A percentile compares a stretch with the other conserved stretches of the same genome.
phyloP scores from a whole-genome alignment of 345 rosid genomes.

The Euphorbia pulcherrima region DNA sequence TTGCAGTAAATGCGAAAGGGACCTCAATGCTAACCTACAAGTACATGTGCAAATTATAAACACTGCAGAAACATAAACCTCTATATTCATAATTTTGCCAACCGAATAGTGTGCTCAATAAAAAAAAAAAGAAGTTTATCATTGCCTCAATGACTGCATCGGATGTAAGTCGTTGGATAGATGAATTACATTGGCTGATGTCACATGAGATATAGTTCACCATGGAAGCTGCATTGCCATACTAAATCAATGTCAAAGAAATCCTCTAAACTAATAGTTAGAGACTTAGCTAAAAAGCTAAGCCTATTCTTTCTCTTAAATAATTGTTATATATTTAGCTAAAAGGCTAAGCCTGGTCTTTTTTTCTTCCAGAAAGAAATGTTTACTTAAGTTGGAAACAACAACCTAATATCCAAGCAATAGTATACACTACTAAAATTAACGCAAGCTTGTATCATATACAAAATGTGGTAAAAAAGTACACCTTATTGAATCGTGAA shows the following conservation, averaged over 20 bases:
- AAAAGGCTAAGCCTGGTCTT: constrained; percentile 5
- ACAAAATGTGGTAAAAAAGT: neutral
- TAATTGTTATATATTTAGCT: constrained; percentile 16
- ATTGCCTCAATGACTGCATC: constrained; percentile 85
- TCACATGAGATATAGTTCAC: constrained; percentile 73
- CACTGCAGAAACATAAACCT: constrained; percentile 7
- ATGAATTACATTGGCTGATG: constrained; percentile 34
- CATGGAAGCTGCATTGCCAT: constrained; percentile 84
- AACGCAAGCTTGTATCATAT: neutral
- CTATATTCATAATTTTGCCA: constrained; percentile 3
- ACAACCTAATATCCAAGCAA: neutral
- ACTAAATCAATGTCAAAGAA: constrained; percentile 39
- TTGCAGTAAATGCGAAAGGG: constrained; percentile 67
- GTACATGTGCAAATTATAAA: neutral
- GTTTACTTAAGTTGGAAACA: neutral
- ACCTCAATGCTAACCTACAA: constrained; percentile 69
- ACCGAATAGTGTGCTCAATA: neutral
- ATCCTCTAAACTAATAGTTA: constrained; percentile 20
- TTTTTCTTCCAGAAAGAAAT: neutral
- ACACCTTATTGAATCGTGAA: neutral
- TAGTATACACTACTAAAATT: neutral
- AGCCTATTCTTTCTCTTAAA: constrained; percentile 10
- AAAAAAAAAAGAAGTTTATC: constrained; percentile 3
- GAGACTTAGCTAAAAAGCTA: constrained; percentile 18
- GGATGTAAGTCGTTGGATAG: constrained; percentile 60